Evolutionary conservation across 2,329 filamentous ascomycete species (phyloP), one percentile per base, ranked within the genome.

Genomic region (Sarocladium strictum): DNA sequence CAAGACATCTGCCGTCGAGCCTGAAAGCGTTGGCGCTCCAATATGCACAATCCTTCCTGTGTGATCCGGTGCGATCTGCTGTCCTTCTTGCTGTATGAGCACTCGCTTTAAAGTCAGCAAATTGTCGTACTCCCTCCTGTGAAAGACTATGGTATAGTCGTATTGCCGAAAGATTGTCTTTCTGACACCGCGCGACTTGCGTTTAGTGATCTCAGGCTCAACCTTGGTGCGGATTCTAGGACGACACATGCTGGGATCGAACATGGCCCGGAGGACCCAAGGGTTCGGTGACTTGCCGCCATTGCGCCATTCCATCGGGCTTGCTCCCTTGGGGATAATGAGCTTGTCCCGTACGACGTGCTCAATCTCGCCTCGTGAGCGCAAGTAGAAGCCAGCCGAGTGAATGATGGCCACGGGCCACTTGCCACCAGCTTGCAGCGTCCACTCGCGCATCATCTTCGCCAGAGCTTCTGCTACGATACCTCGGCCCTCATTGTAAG

Each of bases 81-180:
- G 40, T 11, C 50, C 58, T 6, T 58, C 53, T 19, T 56, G 56
- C n/a, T 53, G 43, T 9, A 55, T 10, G 6, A 65, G 27, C 2
- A 60, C 58, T 24, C 58, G 54, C 47, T 59, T 62, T 15, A 66
- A 50, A 24, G 60, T 60, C 26, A 62, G 37, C 53, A 65, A 43
- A 23, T 63, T 65, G 23, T 64, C 61, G 41, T 64, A 58, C 21
- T 66, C 64, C 2, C 62, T 56, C 23, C 54, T 43, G 15, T 61
- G 62, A 45, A 66, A 66, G 5, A 62, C 63, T 9, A 65, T 27
- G 54, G 65, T 57, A 26, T 58, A 65, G 50, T 66, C 63, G 21
- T 63, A 65, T 0, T 43, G 26, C 26, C 55, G 45, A 49, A 64
- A 66, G 9, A 61, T 56, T 24, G 56, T 56, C 53, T 54, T 61